Evolutionary conservation across 75 land plant genomes (phyloP).

Genomic region (Selaginella tamariscina): DNA sequence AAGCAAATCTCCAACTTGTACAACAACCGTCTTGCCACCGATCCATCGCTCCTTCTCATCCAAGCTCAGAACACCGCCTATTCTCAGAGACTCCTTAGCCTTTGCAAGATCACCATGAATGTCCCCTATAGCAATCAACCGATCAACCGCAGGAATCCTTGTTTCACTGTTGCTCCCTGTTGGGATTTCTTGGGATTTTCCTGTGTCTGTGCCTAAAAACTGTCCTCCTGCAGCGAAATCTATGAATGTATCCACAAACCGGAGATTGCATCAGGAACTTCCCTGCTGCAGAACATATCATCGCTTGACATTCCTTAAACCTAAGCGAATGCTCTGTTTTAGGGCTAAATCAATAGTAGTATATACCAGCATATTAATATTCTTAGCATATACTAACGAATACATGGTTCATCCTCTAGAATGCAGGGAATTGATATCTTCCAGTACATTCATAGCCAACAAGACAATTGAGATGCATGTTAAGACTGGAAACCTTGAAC

Average conservation of each 20-base stretch:
- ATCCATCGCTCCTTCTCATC: conserved; percentile 40
- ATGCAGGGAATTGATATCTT: too few species aligned
- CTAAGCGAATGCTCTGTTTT: too few species aligned
- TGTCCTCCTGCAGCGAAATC: too few species aligned
- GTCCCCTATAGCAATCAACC: conserved; percentile 85
- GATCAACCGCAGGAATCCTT: conserved; percentile 37
- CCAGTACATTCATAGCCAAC: too few species aligned
- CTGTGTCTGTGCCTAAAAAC: conserved; percentile 25
- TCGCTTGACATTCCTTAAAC: too few species aligned
- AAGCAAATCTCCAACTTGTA: conserved; percentile 15
- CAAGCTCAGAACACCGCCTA: conserved; percentile 59
- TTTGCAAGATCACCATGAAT: conserved; percentile 83
- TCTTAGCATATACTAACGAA: too few species aligned
- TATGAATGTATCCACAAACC: conserved; percentile 87
- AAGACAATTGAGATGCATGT: too few species aligned
- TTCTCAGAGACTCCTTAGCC: conserved; percentile 41
- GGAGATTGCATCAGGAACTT: conserved; percentile 43
- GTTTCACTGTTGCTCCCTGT: conserved; percentile 19
- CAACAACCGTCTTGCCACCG: conserved; percentile 66
- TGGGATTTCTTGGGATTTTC: background rate
- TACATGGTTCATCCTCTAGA: too few species aligned
- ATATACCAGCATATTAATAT: too few species aligned
- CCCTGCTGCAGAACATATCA: too few species aligned
- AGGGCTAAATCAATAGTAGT: too few species aligned
- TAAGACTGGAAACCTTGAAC: too few species aligned